A percentile compares a stretch with the other conserved stretches of the same genome.
Evolutionary conservation across 495 filamentous ascomycete genomes (phyloP).

Genomic region (Lasiosphaeria hispida): DNA sequence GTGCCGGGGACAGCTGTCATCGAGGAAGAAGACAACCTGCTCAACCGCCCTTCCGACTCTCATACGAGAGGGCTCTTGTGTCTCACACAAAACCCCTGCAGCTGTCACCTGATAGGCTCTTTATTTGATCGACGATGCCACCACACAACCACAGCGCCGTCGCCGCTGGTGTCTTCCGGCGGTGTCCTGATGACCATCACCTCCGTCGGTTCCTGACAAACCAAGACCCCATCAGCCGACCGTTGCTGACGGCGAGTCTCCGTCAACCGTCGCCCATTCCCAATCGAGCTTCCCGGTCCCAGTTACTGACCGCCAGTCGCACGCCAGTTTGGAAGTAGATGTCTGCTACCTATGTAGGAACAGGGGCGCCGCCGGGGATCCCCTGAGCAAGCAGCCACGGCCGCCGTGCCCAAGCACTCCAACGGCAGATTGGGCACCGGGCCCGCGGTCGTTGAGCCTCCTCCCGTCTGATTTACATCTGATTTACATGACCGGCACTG

Average conservation of each 20-base stretch:
- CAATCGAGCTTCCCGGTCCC: constrained; percentile 16
- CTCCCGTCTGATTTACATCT: background rate
- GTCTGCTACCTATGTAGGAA: background rate
- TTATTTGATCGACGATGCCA: constrained; percentile 11
- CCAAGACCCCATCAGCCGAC: constrained; percentile 28
- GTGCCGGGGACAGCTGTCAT: constrained; percentile 2
- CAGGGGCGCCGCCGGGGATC: constrained; percentile 6
- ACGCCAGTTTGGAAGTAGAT: background rate
- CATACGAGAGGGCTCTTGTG: constrained; percentile 7
- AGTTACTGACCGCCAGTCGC: constrained; percentile 23
- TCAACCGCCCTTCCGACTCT: background rate
- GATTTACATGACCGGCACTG: background rate
- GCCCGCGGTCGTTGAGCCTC: constrained; percentile 10
- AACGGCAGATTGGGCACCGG: background rate
- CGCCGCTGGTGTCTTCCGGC: constrained; percentile 11
- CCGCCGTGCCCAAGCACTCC: background rate
- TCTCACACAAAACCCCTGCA: constrained; percentile 10
- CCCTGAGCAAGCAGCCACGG: constrained; percentile 3
- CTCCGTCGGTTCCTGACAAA: constrained; percentile 21
- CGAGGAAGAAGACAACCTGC: background rate
- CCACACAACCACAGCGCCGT: constrained; percentile 6
- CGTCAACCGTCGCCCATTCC: constrained; percentile 10
- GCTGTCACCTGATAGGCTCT: constrained; percentile 20
- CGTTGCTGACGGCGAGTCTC: constrained; percentile 18
- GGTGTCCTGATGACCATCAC: constrained; percentile 24